These are phyloP conservation scores for Erucastrum elatum DNA, from an alignment of 345 rosid species.

Conservation along the genomic window DNA sequence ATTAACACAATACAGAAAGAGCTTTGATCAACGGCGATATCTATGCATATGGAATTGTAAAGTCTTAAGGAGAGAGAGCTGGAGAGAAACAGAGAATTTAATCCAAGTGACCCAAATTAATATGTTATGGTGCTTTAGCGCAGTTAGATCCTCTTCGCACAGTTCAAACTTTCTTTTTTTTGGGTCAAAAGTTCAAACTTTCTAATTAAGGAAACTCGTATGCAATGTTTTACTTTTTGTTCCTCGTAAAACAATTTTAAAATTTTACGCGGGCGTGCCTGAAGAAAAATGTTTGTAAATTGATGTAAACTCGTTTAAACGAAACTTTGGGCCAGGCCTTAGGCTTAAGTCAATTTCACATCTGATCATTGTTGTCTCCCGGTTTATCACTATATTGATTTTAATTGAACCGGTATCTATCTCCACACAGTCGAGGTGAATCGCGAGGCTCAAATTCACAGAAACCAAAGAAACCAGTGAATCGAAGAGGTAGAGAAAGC, in stretches of 20 bases:
- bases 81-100: not conserved
- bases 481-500: not conserved
- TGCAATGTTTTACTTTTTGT: too few species aligned
- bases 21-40: not conserved
- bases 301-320: not conserved
- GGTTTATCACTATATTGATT: not conserved
- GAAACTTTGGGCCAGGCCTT: not conserved
- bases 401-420: constrained; percentile 9
- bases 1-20: not conserved
- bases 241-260: too few species aligned
- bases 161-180: not conserved
- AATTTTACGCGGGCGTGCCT: not conserved
- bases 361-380: not conserved
- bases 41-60: not conserved
- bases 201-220: not conserved
- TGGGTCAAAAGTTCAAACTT: not conserved
- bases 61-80: not conserved
- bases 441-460: not conserved
- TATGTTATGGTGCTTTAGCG: too few species aligned
- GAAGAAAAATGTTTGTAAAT: not conserved
- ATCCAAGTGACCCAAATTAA: not conserved
- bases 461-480: not conserved
- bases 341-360: not conserved
- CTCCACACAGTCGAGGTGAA: not conserved
- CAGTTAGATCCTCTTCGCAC: not conserved